Evolutionary conservation across 1,139 yeast species (phyloP).

Genomic region (Taphrina wiesneri): DNA sequence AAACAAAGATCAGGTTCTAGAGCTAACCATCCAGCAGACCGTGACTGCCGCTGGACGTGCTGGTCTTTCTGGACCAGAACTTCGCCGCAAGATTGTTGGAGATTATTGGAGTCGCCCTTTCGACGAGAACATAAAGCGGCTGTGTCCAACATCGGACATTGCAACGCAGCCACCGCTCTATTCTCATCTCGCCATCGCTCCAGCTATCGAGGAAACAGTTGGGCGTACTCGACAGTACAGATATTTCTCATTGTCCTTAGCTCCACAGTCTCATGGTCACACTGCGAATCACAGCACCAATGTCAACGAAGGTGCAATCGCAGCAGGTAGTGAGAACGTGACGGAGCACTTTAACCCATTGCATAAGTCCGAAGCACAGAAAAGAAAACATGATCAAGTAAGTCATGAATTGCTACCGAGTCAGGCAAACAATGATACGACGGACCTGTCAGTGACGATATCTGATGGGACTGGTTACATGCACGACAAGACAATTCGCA

Average conservation of each 20-base stretch:
- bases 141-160: not conserved
- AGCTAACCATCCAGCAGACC: not conserved
- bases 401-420: not conserved
- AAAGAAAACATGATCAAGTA: not conserved
- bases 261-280: not conserved
- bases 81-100: not conserved
- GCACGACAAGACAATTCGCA: no score
- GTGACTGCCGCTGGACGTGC: not conserved
- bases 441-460: not conserved
- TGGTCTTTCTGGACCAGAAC: conserved; percentile 4
- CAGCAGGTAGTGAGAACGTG: not conserved
- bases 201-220: conserved; percentile 5
- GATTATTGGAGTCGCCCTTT: conserved; percentile 6
- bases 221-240: conserved; percentile 4
- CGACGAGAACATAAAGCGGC: conserved; percentile 12
- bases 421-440: not conserved
- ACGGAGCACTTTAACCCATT: not conserved
- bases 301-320: not conserved
- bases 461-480: not conserved
- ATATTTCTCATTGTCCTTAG: not conserved
- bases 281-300: not conserved
- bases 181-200: not conserved
- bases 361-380: not conserved
- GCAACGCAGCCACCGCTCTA: not conserved
- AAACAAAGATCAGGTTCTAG: not conserved